phyloP scores from a whole-genome alignment of 768 basidiomycete species.

The Tephrocybe sp. region DNA sequence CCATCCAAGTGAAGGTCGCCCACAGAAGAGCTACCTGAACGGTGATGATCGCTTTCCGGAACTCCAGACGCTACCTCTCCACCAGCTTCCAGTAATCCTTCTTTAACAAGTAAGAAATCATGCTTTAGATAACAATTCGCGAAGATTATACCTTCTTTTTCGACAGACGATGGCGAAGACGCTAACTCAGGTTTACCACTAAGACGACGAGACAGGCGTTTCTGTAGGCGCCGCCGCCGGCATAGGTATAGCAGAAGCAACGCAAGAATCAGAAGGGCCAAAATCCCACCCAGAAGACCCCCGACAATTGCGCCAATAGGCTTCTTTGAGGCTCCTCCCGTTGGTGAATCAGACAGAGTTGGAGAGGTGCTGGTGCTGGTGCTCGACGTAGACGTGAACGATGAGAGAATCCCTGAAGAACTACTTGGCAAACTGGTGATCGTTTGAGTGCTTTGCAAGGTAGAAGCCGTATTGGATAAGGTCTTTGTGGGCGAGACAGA shows the following conservation, averaged over 20 bases:
- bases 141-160: constrained; percentile 2
- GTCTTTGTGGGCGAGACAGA: not conserved
- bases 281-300: constrained; percentile 1
- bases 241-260: constrained; percentile 3
- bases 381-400: not conserved
- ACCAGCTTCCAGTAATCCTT: not conserved
- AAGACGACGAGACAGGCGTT: not conserved
- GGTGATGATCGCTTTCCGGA: not conserved
- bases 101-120: not conserved
- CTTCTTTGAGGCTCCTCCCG: not conserved
- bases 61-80: not conserved
- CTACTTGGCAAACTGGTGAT: not conserved
- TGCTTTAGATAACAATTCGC: no score
- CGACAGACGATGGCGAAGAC: not conserved
- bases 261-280: constrained; percentile 1
- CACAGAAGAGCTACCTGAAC: not conserved
- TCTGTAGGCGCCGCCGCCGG: not conserved
- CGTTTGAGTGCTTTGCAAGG: not conserved
- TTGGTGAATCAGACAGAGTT: not conserved
- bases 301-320: constrained; percentile 3
- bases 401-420: not conserved
- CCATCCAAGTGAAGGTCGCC: not conserved
- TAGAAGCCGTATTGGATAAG: not conserved
- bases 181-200: not conserved
- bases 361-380: not conserved